phyloP scores from a whole-genome alignment of 805 yeast species.

The Hanseniaspora clermontiae region DNA sequence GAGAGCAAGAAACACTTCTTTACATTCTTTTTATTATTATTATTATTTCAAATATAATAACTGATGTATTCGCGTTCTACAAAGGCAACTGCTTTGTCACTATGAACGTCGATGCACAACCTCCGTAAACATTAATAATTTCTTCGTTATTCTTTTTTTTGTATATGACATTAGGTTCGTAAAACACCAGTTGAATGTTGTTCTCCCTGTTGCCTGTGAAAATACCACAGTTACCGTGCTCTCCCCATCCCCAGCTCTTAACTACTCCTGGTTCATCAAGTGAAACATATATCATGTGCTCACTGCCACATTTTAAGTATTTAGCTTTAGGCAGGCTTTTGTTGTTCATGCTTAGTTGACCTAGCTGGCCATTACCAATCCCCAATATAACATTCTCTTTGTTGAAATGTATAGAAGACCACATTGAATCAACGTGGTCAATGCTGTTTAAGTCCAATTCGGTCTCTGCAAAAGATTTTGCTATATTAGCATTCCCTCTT shows the following conservation, averaged over 20 bases:
- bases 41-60: too few relatives aligned
- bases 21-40: slow-evolving; percentile 34
- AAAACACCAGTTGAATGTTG: slow-evolving; percentile 7
- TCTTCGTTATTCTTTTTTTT: slow-evolving; percentile 24
- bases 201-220: not conserved
- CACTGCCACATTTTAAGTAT: slow-evolving; percentile 52
- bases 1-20: slow-evolving; percentile 34
- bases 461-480: slow-evolving; percentile 23
- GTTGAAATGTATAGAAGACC: slow-evolving; percentile 62
- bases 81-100: not conserved
- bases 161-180: not conserved
- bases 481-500: slow-evolving; percentile 25
- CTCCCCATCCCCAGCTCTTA: slow-evolving; percentile 96
- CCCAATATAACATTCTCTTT: not conserved
- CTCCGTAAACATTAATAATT: slow-evolving; percentile 36
- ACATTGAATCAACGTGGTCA: slow-evolving; percentile 35
- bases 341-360: slow-evolving; percentile 38
- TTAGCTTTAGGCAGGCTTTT: not conserved
- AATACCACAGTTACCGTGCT: slow-evolving; percentile 86
- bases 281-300: slow-evolving; percentile 49
- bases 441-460: slow-evolving; percentile 13
- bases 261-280: slow-evolving; percentile 27
- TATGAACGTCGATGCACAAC: slow-evolving; percentile 62
- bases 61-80: not conserved
- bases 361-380: slow-evolving; percentile 65